These are phyloP conservation scores for Paecilomyces sp. DNA, from an alignment of 2,329 filamentous ascomycete species.

Conservation along the genomic window DNA sequence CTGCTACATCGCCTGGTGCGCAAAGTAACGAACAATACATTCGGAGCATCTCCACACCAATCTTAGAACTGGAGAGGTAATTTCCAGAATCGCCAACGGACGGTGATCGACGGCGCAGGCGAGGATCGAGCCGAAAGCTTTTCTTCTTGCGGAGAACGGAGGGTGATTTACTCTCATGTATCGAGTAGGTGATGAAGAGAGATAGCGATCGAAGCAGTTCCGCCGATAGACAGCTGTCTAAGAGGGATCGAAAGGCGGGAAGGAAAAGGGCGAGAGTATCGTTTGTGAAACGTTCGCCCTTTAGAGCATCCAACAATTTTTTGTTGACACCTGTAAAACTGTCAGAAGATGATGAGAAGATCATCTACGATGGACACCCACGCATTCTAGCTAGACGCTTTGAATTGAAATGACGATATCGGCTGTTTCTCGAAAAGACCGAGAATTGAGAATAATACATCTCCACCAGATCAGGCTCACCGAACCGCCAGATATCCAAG, in stretches of 20 bases:
- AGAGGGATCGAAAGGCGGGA: conserved; percentile 67
- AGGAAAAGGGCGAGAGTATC: conserved; percentile 72
- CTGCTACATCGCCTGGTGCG: conserved; percentile 58
- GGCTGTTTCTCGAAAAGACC: conserved; percentile 81
- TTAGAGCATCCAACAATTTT: conserved; percentile 80
- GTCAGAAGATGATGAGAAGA: conserved; percentile 8
- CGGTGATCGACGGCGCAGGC: conserved; percentile 19
- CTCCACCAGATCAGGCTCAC: conserved; percentile 67
- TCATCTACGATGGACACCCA: conserved; percentile 41
- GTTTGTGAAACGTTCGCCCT: conserved; percentile 68
- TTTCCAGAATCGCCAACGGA: conserved; percentile 25
- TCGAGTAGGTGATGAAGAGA: conserved; percentile 85
- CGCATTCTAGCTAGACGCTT: conserved; percentile 83
- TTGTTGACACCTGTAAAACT: conserved; percentile 68
- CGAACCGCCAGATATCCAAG: conserved; percentile 84
- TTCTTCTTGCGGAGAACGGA: conserved; percentile 40
- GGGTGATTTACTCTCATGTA: conserved; percentile 56
- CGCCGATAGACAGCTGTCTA: conserved; percentile 72
- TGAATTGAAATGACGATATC: conserved; percentile 86
- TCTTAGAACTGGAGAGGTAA: conserved; percentile 54
- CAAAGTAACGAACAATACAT: conserved; percentile 76
- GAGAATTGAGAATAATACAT: conserved; percentile 91
- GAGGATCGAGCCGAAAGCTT: conserved; percentile 30
- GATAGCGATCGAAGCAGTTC: conserved; percentile 82
- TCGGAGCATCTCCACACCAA: conserved; percentile 67